Conservation (phyloP, 305 asterid species). For the Fraxinus platypoda region DNA sequence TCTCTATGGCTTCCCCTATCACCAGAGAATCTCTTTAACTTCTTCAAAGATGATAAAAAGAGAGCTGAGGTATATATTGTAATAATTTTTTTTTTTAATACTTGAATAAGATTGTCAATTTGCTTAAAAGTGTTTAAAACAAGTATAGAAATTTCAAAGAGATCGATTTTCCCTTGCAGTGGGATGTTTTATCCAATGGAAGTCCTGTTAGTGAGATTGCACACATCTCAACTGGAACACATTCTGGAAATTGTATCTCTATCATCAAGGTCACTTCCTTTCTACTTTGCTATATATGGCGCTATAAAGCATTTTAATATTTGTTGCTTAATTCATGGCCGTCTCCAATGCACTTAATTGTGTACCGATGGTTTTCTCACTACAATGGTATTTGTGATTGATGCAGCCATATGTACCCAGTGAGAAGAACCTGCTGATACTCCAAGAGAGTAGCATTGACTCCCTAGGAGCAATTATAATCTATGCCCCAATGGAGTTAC, state of each 20-base stretch:
- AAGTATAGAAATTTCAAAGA: too few relatives aligned
- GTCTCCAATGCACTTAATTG: too few relatives aligned
- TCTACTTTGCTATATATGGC: too few relatives aligned
- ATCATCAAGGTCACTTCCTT: too few relatives aligned
- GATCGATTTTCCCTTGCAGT: constrained; percentile 35
- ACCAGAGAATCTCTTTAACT: constrained; percentile 42
- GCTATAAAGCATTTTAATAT: too few relatives aligned
- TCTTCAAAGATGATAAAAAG: constrained; percentile 50
- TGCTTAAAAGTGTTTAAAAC: too few relatives aligned
- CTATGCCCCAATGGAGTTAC: constrained; percentile 46
- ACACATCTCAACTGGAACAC: constrained; percentile 27
- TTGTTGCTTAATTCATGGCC: too few relatives aligned
- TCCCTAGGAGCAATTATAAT: constrained; percentile 45
- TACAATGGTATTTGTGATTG: background rate
- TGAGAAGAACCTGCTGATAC: constrained; percentile 43
- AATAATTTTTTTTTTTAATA: background rate
- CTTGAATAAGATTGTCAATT: background rate
- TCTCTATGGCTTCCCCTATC: constrained; percentile 63
- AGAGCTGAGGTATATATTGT: constrained; percentile 46
- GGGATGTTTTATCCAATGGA: constrained; percentile 58
- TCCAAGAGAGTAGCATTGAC: constrained; percentile 66
- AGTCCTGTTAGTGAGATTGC: constrained; percentile 38
- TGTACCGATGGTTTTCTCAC: background rate
- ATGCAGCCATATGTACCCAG: constrained; percentile 42
- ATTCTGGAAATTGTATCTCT: too few relatives aligned